phyloP scores from a whole-genome alignment of 768 basidiomycete species.

The Grammothele lineata region DNA sequence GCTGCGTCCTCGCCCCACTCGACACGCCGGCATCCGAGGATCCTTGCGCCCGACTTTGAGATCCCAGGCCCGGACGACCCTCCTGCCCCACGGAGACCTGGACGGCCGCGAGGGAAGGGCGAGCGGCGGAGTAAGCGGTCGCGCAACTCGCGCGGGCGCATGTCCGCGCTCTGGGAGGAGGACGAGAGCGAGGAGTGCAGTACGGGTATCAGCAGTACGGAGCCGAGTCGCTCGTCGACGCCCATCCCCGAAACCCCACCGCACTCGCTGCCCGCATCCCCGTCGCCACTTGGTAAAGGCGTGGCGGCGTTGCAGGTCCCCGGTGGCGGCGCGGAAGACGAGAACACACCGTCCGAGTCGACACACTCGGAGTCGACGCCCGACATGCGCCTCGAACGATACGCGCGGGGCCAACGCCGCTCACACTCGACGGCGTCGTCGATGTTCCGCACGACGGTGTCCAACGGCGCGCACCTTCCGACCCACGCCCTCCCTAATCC shows the following conservation, averaged over 20 bases:
- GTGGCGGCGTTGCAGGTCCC: background rate
- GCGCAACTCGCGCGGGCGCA: conserved; percentile 24
- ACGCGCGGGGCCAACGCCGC: conserved; percentile 17
- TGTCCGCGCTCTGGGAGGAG: conserved; percentile 37
- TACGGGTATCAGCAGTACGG: conserved; percentile 20
- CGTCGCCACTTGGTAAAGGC: conserved; percentile 1
- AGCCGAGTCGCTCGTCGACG: conserved; percentile 20
- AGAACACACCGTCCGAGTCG: conserved; percentile 11
- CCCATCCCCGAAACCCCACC: conserved; percentile 16
- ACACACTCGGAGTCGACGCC: conserved; percentile 18
- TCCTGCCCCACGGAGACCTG: conserved; percentile 8
- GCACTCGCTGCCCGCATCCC: conserved; percentile 12
- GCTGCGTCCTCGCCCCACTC: conserved; percentile 6
- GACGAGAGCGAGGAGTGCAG: conserved; percentile 31
- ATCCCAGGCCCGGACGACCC: conserved; percentile 4
- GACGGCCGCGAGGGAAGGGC: conserved; percentile 16
- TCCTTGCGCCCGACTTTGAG: conserved; percentile 10
- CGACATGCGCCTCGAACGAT: conserved; percentile 21
- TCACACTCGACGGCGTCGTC: conserved; percentile 12
- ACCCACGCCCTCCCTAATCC: conserved; percentile 29
- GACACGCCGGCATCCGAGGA: conserved; percentile 6
- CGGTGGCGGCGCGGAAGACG: background rate
- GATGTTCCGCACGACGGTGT: conserved; percentile 13
- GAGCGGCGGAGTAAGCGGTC: conserved; percentile 17
- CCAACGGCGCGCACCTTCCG: conserved; percentile 17